Conservation (phyloP, 2,329 filamentous ascomycete genomes). For the Trichoderma koningiopsis region DNA sequence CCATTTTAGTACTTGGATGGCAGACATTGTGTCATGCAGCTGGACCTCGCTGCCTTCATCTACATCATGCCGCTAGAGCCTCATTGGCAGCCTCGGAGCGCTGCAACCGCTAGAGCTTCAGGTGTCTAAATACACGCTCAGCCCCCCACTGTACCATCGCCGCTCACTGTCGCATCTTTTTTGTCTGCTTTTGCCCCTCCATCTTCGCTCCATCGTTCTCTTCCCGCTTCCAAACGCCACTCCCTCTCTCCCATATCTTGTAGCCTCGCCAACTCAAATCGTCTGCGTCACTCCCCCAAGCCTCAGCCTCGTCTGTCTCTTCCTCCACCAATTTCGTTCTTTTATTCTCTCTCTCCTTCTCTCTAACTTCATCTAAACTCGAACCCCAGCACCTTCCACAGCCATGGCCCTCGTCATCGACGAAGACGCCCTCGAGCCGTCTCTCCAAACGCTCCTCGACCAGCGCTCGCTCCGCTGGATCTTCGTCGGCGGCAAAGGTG, state of each 20-base stretch:
- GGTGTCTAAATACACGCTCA: neutral
- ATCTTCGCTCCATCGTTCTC: conserved; percentile 20
- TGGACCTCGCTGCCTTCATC: neutral
- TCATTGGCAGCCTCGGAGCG: neutral
- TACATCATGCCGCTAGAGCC: neutral
- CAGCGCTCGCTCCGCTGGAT: conserved; percentile 97
- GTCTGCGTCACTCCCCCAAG: conserved; percentile 7
- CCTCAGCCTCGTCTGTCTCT: conserved; percentile 6
- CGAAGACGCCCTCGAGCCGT: conserved; percentile 83
- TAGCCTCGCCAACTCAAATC: conserved; percentile 13
- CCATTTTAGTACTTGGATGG: neutral
- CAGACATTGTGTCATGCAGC: neutral
- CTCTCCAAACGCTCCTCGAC: conserved; percentile 90
- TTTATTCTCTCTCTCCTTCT: neutral
- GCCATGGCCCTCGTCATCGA: conserved; percentile 46
- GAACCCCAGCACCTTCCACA: neutral
- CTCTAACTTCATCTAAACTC: neutral
- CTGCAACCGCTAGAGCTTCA: neutral
- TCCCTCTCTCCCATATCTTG: neutral
- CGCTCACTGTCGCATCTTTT: neutral
- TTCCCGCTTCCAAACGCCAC: conserved; percentile 9
- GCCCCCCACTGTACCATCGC: neutral
- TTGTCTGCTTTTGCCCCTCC: conserved; percentile 27
- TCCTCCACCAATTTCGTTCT: neutral
- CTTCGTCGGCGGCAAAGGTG: conserved; percentile 97